Conservation (phyloP, 2,329 filamentous ascomycete genomes). For the Cladosporium cucumerinum region DNA sequence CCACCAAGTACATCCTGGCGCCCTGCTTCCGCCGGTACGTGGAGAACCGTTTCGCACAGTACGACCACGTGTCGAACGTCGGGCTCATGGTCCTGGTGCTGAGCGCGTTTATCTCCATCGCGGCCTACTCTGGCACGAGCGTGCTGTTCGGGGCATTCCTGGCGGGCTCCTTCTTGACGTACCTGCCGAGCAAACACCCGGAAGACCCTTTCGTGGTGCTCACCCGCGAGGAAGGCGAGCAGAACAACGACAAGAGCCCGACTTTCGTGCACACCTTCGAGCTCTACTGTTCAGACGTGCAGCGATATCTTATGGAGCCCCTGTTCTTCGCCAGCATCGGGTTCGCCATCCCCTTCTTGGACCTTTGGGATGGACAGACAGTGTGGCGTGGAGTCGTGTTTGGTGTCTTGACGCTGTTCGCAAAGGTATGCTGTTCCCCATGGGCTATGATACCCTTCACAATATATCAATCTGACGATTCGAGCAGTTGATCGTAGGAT, state of each 20-base stretch:
- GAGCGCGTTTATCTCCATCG: slow-evolving; percentile 31
- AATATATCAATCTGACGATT: not conserved
- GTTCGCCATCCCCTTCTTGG: slow-evolving; percentile 32
- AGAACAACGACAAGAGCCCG: slow-evolving; percentile 28
- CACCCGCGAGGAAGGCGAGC: slow-evolving; percentile 29
- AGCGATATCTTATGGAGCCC: slow-evolving; percentile 32
- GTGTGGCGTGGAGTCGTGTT: slow-evolving; percentile 32
- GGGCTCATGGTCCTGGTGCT: slow-evolving; percentile 31
- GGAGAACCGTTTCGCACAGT: slow-evolving; percentile 26
- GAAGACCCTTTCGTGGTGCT: slow-evolving; percentile 29
- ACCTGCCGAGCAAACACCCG: slow-evolving; percentile 28
- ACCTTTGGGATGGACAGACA: slow-evolving; percentile 31
- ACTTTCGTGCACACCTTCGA: slow-evolving; percentile 34
- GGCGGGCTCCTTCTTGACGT: slow-evolving; percentile 31
- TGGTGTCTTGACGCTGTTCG: slow-evolving; percentile 30
- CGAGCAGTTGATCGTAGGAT: not conserved
- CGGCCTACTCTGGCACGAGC: slow-evolving; percentile 32
- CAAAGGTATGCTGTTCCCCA: slow-evolving; percentile 10
- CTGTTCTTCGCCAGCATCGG: slow-evolving; percentile 34
- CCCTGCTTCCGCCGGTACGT: slow-evolving; percentile 26
- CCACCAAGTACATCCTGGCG: slow-evolving; percentile 38
- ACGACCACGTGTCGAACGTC: slow-evolving; percentile 18
- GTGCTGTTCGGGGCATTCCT: slow-evolving; percentile 34
- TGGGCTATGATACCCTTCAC: not conserved
- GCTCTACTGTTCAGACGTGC: slow-evolving; percentile 46